phyloP scores from a whole-genome alignment of 2,329 filamentous ascomycete species.

The Colletotrichum sojae region DNA sequence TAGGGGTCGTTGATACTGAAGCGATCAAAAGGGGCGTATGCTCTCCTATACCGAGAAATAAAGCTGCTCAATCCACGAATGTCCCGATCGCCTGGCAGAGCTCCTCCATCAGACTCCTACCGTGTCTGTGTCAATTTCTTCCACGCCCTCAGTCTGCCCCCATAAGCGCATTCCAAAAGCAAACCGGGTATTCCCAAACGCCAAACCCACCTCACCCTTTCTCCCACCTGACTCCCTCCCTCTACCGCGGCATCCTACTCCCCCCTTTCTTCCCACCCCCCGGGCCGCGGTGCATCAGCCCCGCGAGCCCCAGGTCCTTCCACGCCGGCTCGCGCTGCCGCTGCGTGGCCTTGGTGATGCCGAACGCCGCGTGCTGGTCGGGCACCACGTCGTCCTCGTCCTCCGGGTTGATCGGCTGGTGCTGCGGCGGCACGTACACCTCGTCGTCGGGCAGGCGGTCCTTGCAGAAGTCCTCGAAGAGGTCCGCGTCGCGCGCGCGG shows the following conservation, averaged over 20 bases:
- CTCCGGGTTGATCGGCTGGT: slow-evolving; percentile 88
- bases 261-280: slow-evolving; percentile 36
- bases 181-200: slow-evolving; percentile 37
- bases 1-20: neutral
- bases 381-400: slow-evolving; percentile 92
- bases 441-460: slow-evolving; percentile 82
- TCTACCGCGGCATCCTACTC: slow-evolving; percentile 36
- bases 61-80: neutral
- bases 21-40: neutral
- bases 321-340: slow-evolving; percentile 79
- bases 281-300: slow-evolving; percentile 77
- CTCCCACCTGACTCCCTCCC: no score
- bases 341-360: slow-evolving; percentile 86
- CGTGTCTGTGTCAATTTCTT: no score
- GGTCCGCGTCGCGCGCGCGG: slow-evolving; percentile 78
- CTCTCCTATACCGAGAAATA: neutral
- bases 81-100: neutral
- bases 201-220: no score
- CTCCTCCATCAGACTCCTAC: no score
- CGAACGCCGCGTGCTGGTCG: slow-evolving; percentile 89
- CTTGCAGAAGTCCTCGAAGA: slow-evolving; percentile 82
- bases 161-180: slow-evolving; percentile 2
- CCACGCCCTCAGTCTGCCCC: no score
- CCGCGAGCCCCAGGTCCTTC: slow-evolving; percentile 82
- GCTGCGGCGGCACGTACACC: slow-evolving; percentile 83